Base-by-base conservation (phyloP, 306 rosid genomes). In the Medicago lupulina region DNA sequence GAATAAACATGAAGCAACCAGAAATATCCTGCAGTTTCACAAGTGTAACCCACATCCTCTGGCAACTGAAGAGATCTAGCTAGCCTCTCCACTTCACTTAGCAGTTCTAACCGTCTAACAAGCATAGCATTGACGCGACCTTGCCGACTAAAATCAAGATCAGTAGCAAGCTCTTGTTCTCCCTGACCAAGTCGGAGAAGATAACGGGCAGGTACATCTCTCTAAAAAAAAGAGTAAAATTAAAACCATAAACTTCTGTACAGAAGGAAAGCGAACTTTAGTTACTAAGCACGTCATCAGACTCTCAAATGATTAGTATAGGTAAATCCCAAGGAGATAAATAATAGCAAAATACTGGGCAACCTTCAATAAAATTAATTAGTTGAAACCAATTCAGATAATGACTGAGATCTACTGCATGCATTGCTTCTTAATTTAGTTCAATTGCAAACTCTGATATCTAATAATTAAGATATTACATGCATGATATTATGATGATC, bases 121-220 rank as follows among this genome's bases (percentile, higher is more conserved):
- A 95, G 96, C 99, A 95, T 95, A 39, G 97, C 90, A 84, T 95
- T 95, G 58, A 95, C 99, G 83, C 97, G 99, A 23, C 99, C 99
- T 85, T 92, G 99, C 78, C 99, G 86, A 76, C 97, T 95, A 84
- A 95, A 95, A 83, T 95, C 99, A 70, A 92, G 97, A 86, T 95
- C 99, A 46, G 99, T 95, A 63, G 97, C 99, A 46, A 95, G 91
- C 87, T 95, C 99, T 80, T 92, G 99, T 72, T 95, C 99, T 76
- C 99, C 99, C 84, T 95, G 97, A 81, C 99, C 99, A 87, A 95
- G 99, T 68, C 99, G 91, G 78, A 95, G 99, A 58, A 95, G 97
- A 92, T 95, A 95, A 34, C 97, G 97, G 68, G 99, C 97, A 44
- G 99, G 99, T 28, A 95, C 96, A 84, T 92, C 99, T 89, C 99